Evolutionary conservation across 371 early-diverging fungal genomes (phyloP).

Genomic region (Batrachochytrium dendrobatidis): DNA sequence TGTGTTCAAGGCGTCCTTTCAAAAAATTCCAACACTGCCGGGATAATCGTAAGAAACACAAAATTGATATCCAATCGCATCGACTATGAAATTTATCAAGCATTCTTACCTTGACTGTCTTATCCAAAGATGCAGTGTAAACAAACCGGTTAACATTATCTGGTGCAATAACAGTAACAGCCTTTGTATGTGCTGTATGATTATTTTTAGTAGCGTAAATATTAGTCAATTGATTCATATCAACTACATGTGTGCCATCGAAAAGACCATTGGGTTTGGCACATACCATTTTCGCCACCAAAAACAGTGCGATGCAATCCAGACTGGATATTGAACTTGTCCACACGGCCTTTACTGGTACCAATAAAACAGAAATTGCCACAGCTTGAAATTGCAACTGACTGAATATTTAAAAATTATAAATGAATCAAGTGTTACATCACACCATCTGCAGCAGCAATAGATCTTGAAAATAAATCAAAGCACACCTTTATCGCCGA

Average conservation of each 20-base stretch:
- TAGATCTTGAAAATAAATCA: conserved; percentile 4
- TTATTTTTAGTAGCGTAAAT: too few relatives aligned
- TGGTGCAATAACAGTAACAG: conserved; percentile 70
- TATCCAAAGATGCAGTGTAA: conserved; percentile 74
- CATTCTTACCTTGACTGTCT: conserved; percentile 56
- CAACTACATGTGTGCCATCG: too few relatives aligned
- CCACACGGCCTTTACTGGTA: conserved; percentile 63
- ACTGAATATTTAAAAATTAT: conserved; percentile 10
- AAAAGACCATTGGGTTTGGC: not conserved
- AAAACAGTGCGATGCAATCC: conserved; percentile 61
- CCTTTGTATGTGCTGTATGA: conserved; percentile 64
- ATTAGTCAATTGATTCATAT: too few relatives aligned
- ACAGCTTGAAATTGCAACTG: conserved; percentile 74
- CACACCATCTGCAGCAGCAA: not conserved
- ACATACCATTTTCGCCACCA: not conserved
- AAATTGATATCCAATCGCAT: too few relatives aligned
- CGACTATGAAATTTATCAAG: conserved; percentile 3
- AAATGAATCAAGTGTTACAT: conserved; percentile 2
- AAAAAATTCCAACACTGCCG: conserved; percentile 74
- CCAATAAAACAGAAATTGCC: conserved; percentile 91
- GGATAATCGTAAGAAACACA: not conserved
- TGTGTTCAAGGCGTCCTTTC: conserved; percentile 49
- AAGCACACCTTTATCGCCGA: conserved; percentile 49
- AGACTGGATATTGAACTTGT: conserved; percentile 93
- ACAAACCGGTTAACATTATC: conserved; percentile 67